Evolutionary conservation across 768 basidiomycete genomes (phyloP).

Genomic region (Crassisporium funariophilum): DNA sequence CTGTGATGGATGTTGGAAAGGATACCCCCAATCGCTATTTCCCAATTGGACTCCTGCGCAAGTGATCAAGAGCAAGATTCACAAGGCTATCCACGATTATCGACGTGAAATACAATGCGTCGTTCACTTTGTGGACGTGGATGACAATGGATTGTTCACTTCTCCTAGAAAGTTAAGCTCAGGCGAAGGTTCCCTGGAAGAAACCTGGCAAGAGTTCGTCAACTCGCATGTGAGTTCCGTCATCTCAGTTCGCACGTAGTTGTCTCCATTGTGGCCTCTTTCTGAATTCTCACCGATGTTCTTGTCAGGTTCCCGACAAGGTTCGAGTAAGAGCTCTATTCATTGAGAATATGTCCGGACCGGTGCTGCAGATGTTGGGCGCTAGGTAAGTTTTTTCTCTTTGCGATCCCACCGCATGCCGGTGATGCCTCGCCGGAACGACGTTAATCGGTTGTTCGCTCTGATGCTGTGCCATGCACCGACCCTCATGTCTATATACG

Average conservation of each 20-base stretch:
- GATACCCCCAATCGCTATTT: constrained; percentile 46
- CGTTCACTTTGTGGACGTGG: constrained; percentile 45
- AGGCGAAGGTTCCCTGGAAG: constrained; percentile 23
- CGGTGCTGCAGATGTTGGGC: constrained; percentile 62
- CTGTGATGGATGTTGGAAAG: constrained; percentile 41
- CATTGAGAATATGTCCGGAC: constrained; percentile 52
- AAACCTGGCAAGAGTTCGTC: constrained; percentile 43
- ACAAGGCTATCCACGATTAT: constrained; percentile 36
- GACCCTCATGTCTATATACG: too few relatives aligned
- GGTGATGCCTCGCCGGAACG: too few relatives aligned
- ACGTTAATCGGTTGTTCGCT: too few relatives aligned
- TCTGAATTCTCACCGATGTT: background rate
- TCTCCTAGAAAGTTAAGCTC: constrained; percentile 26
- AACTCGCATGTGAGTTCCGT: constrained; percentile 34
- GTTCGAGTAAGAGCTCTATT: constrained; percentile 53
- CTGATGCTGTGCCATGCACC: too few relatives aligned
- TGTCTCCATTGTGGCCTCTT: background rate
- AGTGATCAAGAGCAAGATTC: constrained; percentile 40
- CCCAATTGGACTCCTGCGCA: constrained; percentile 58
- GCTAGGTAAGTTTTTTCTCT: constrained; percentile 42
- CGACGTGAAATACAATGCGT: constrained; percentile 25
- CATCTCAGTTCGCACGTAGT: background rate
- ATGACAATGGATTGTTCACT: constrained; percentile 38
- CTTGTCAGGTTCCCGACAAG: constrained; percentile 31
- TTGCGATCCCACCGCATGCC: too few relatives aligned